Evolutionary conservation across 2,329 filamentous ascomycete genomes (phyloP), one percentile per base, ranked within the genome.

Genomic region (Keithomyces neogunnii): DNA sequence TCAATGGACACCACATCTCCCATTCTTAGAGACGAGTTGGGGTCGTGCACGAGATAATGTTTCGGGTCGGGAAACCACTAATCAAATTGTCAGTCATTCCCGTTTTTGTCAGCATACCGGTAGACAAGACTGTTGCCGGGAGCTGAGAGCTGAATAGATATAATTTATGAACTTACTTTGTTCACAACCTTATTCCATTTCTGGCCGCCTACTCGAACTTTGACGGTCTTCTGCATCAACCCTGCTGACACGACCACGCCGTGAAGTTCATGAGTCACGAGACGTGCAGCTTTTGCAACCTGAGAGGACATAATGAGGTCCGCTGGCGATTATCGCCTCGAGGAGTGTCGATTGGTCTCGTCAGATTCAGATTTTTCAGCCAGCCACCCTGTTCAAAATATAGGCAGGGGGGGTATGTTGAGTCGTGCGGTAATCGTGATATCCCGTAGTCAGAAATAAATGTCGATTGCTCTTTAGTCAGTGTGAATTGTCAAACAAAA

Each of bases 231-330:
- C 53, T 82, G 71, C 85, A 90, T 90, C 53, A 84, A 76, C 26
- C 88, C 88, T 5, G 87, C 82, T 42, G 86, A 89, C 47, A 91
- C 80, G 29, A 92, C 88, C 40, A 92, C 81, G 55, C 86, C 86
- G 54, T 77, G 75, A 52, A 82, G 64, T 61, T 81, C 74, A 53
- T 75, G 73, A 48, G 71, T 73, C 47, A 73, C 72, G 50, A 66
- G 68, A 50, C 69, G 69, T 51, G 72, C 69, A 35, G 70, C 70
- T 55, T 66, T 69, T 26, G 66, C 66, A n/a, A 69, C 60, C 56
- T 66, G 67, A 8, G 68, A 68, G 19, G 72, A 69, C 72, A 75
- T 74, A 4, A 3, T 56, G 13, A 48, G 44, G 40, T 8, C 29
- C 31, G n/a, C 33, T 45, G 39, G 8, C 8, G 13, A 44, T 5